Evolutionary conservation across 2,329 filamentous ascomycete species (phyloP), one percentile per base, ranked within the genome.

Genomic region (Meredithiella fracta): DNA sequence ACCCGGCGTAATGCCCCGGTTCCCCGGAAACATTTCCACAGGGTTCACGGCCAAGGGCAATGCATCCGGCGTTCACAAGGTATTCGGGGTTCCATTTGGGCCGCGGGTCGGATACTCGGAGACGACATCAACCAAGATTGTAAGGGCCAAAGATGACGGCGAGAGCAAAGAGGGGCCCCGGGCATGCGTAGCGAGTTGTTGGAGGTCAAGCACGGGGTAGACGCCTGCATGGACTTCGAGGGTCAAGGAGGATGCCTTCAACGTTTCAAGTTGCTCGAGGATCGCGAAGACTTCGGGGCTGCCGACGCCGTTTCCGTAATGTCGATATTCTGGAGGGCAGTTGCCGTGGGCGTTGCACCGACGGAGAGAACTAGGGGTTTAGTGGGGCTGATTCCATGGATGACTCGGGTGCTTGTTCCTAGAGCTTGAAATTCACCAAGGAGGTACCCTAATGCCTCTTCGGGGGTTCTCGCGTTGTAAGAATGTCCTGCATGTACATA

Each of bases 191-290:
- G 85, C 80, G 1, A 91, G 72, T 66, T 92, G 86, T 65, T 92
- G 86, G 62, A 90, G 72, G 65, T 92, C 86, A 7, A 91, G 75
- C 2, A 81, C 72, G 0, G 85, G 79, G 64, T 90, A 91, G 1
- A 86, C 83, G 29, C 85, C 85, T 0, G 85, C 85, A 65, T 90
- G 86, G 1, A 88, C 70, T 64, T 89, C 85, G 25, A 88, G 72
- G 9, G 62, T 63, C 15, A 56, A 56, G 1, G 50, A 50, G 23
- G 47, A 42, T n/a, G 22, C 11, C 2, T 17, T 38, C 25, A 80
- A 67, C 25, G 71, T 65, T 1, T 61, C 67, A 38, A 78, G 70
- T 23, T 57, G 47, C 14, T 53, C 52, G n/a, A 37, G 47, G 6
- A 56, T 51, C 14, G 26, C 17, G 11, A 67, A 64, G 4, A 66